Evolutionary conservation across 1,284 basidiomycete genomes (phyloP), one percentile per base, ranked within the genome.

Genomic region (Trametes versicolor): DNA sequence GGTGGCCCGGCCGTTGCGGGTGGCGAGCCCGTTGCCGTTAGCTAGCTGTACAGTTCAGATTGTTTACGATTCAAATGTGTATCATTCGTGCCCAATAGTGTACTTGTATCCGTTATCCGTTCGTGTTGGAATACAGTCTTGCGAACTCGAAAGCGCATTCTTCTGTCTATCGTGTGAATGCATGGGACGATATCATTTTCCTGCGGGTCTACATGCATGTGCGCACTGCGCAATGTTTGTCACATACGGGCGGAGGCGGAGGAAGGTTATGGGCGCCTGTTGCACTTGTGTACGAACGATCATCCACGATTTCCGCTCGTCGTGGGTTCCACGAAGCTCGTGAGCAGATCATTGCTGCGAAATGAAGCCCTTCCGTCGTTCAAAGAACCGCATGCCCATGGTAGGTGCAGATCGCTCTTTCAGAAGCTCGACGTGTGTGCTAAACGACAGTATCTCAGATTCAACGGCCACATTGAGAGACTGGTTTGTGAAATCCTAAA

Each of bases 91-190:
- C 49, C 25, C 52, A 9, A 19, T 55, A 32, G 29, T 61, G 61
- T 62, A 62, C 54, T 62, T 62, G 61, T 62, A 62, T 57, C 39
- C 13, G 23, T 21, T 62, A 62, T 57, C 39, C 7, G 23, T 21
- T 10, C n/a, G 54, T 57, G 21, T 62, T 62, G 61, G 54, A 62
- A 62, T 62, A 57, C 61, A 52, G 25, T 23, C 25, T 32, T 17
- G 29, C 29, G 29, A 32, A 32, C 41, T 43, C 34, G 23, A 27
- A 15, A 49, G 27, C 12, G 12, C 9, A 49, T 49, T 10, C 27
- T 4, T 21, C 2, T 2, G 8, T 1, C 23, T 13, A 8, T 29
- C 12, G 48, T 49, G 25, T 49, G 48, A 25, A 27, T 23, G 23
- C 9, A 2, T n/a, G 43, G 8, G 21, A 4, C 15, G n/a, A 19